A percentile compares a stretch with the other conserved stretches of the same genome.
Conservation (phyloP, 192 early-diverging fungal genomes). For the Dissophora ornata region DNA sequence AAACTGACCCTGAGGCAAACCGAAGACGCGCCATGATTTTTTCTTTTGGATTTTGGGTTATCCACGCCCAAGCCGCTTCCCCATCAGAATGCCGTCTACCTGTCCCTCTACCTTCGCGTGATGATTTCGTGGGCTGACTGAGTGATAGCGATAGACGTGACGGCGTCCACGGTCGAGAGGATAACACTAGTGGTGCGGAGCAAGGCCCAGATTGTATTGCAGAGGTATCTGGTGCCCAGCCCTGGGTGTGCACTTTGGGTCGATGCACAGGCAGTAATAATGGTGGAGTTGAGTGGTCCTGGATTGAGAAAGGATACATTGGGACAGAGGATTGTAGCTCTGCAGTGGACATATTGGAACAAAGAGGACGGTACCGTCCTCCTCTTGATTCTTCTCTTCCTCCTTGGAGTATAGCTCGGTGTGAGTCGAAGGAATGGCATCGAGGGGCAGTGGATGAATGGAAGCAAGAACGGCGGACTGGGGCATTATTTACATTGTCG, state of each 20-base stretch:
- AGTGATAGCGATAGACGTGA: neutral
- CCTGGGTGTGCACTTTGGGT: neutral
- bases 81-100: conserved; percentile 3
- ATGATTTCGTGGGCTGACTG: neutral
- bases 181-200: neutral
- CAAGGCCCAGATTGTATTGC: no score
- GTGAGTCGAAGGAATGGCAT: neutral
- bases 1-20: neutral
- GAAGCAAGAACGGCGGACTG: no score
- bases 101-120: neutral
- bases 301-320: neutral
- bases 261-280: neutral
- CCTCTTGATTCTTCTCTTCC: no score
- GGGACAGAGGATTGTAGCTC: conserved; percentile 14
- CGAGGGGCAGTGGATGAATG: neutral
- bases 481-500: no score
- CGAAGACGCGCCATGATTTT: neutral
- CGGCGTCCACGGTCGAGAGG: conserved; percentile 4
- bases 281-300: neutral
- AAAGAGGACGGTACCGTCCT: neutral
- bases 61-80: neutral
- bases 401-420: neutral
- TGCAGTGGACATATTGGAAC: conserved; percentile 18
- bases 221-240: neutral
- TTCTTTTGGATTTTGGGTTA: neutral